Conservation (phyloP, 176 grass and related monocot genomes). For the Oryza meridionalis region DNA sequence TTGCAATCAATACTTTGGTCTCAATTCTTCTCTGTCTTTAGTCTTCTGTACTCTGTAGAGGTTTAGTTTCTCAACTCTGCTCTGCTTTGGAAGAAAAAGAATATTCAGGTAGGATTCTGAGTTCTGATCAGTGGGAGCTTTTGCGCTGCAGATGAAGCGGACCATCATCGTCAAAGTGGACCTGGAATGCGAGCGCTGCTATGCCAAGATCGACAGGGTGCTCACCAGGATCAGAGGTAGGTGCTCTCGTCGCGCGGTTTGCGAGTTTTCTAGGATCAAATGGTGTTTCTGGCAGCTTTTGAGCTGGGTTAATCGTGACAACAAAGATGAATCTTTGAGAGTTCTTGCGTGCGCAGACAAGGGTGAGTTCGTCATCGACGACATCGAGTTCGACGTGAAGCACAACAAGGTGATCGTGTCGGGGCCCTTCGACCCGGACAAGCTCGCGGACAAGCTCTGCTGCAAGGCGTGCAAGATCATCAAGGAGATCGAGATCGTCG, state of each 20-base stretch:
- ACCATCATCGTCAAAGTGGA: constrained; percentile 80
- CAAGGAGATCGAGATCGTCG: constrained; percentile 79
- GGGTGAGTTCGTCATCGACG: constrained; percentile 63
- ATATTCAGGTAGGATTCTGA: neutral
- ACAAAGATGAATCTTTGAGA: neutral
- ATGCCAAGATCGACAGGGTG: constrained; percentile 65
- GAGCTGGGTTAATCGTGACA: neutral
- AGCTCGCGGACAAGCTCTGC: constrained; percentile 74
- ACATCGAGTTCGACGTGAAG: constrained; percentile 78
- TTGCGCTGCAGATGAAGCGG: constrained; percentile 54
- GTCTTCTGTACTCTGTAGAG: neutral
- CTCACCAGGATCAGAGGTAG: constrained; percentile 76
- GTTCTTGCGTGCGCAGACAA: constrained; percentile 42
- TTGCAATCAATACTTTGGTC: neutral
- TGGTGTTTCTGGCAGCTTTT: neutral
- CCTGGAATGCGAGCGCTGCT: constrained; percentile 64
- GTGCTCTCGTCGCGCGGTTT: neutral
- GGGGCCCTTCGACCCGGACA: constrained; percentile 73
- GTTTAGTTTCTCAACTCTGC: neutral
- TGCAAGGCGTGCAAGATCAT: constrained; percentile 94
- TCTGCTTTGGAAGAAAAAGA: neutral
- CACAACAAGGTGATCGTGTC: constrained; percentile 65
- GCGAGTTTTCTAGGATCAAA: neutral
- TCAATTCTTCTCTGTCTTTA: neutral
- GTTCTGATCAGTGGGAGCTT: constrained; percentile 21